phyloP scores from a whole-genome alignment of 2,329 filamentous ascomycete species.

The Tolypocladium amazonense region DNA sequence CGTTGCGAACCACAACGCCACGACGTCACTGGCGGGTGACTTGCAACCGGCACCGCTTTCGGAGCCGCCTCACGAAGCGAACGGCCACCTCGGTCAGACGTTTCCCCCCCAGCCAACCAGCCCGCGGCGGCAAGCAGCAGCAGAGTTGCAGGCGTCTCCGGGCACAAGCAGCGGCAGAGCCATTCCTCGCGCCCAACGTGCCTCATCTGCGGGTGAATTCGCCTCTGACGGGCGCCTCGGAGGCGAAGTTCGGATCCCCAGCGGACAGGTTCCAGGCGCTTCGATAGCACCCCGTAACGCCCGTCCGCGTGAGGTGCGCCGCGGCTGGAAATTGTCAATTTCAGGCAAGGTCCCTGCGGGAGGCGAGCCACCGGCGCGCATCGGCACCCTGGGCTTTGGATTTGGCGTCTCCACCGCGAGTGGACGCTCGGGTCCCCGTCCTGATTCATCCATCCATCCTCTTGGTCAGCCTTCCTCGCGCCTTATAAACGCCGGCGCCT shows the following conservation, averaged over 20 bases:
- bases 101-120: background rate
- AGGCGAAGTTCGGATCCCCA: background rate
- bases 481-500: conserved; percentile 4
- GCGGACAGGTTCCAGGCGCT: background rate
- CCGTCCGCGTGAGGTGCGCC: background rate
- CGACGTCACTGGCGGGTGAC: conserved; percentile 1
- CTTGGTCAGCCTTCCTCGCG: background rate
- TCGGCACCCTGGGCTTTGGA: background rate
- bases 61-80: background rate
- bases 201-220: background rate
- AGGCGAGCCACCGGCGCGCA: background rate
- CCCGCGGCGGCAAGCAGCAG: background rate
- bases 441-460: background rate
- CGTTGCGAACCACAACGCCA: background rate
- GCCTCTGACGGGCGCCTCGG: background rate
- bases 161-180: background rate
- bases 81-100: background rate
- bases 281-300: background rate
- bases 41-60: conserved; percentile 2
- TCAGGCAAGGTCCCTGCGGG: conserved; percentile 1
- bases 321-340: background rate
- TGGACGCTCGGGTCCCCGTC: background rate
- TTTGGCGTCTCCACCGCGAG: background rate
- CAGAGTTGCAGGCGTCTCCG: background rate
- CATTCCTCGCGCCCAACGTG: background rate